Evolutionary conservation across 2,329 filamentous ascomycete genomes (phyloP), one percentile per base, ranked within the genome.

Genomic region (Diaporthe ilicicola): DNA sequence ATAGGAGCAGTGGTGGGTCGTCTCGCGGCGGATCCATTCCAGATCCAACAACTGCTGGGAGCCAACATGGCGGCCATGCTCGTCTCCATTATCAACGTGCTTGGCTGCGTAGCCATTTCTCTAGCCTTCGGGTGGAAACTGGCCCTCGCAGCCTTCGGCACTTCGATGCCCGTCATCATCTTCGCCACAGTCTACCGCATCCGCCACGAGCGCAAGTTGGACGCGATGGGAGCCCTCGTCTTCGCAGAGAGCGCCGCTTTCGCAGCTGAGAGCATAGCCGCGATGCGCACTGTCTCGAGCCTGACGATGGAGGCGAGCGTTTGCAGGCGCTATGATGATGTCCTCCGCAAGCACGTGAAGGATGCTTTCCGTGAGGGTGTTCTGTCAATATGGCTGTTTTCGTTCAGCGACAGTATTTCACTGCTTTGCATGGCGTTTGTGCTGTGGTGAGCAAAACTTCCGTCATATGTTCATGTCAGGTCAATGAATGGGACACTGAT

Each of bases 111-210:
- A 17, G 82, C 86, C 34, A 90, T 94, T 56, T 86, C 91, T 0
- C 93, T 93, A 75, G 84, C 86, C 13, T 94, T 92, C 76, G 91
- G 92, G 0, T 95, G 93, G 93, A 94, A 94, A 77, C 84, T 95
- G 12, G 89, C 90, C 0, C 79, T 94, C 0, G 90, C 95, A 0
- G 80, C 82, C 1, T 80, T 81, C 19, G 73, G 76, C 29, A 76
- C 78, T 1, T 78, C 80, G 7, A 79, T 81, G 74, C 78, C 78
- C 3, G 69, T 81, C 8, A 78, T 80, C 51, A 73, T 80, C 15
- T 76, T 75, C 8, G 77, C 83, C 0, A 82, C 83, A 0, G 78
- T 81, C 50, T 81, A 79, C 73, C 83, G 88, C 12, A 80, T 90
- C 51, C 81, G 84, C 15, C 83, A 87, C 32, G 87, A 89, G 75